phyloP scores from a whole-genome alignment of 176 grass and related monocot species.

The Phyllostachys edulis region DNA sequence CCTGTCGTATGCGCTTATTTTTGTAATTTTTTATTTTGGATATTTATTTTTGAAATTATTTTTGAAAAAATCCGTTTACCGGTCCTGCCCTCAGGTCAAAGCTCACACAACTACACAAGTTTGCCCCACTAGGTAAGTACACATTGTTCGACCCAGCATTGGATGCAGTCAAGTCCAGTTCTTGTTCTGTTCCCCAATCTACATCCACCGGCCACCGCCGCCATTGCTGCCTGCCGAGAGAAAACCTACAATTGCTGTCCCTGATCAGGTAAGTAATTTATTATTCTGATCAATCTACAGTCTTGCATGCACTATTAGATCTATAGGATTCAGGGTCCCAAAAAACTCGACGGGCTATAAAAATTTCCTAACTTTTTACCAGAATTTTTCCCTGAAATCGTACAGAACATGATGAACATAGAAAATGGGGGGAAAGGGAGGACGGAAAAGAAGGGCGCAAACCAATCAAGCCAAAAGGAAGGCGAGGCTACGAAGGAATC shows the following conservation, averaged over 20 bases:
- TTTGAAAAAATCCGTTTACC: no score
- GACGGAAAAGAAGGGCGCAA: constrained; percentile 30
- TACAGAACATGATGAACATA: constrained; percentile 26
- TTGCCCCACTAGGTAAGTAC: background rate
- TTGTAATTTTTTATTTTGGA: no score
- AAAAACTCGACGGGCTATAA: background rate
- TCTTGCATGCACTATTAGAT: background rate
- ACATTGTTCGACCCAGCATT: background rate
- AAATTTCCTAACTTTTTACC: background rate
- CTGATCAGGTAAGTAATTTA: background rate
- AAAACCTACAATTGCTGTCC: background rate
- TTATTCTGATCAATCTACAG: background rate
- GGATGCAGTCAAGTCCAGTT: background rate
- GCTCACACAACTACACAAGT: background rate
- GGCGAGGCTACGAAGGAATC: constrained; percentile 52
- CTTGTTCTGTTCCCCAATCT: background rate
- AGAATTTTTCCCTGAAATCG: background rate
- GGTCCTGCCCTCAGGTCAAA: background rate
- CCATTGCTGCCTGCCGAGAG: background rate
- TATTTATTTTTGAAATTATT: no score
- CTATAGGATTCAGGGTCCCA: background rate
- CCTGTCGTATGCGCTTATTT: no score
- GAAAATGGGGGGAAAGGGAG: constrained; percentile 30
- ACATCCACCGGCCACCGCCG: background rate
- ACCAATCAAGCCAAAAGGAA: constrained; percentile 35